Evolutionary conservation across 768 basidiomycete genomes (phyloP), one percentile per base, ranked within the genome.

Genomic region (Kwoniella sp.): DNA sequence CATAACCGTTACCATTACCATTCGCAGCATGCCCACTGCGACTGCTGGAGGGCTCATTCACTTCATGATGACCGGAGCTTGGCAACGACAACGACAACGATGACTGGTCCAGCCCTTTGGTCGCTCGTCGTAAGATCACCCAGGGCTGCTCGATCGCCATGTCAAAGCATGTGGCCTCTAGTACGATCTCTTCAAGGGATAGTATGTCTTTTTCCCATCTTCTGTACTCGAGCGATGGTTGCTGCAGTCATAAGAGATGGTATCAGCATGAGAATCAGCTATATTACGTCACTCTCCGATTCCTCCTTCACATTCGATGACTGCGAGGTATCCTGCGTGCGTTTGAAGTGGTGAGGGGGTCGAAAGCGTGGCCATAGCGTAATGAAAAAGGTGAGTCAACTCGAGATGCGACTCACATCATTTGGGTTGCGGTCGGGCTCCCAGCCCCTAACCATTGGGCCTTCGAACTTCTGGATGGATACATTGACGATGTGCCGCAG

Each of bases 121-220:
- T 54, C 12, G 53, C 29, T 15, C 62, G 52, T 1, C 52, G 61
- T 1, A 69, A 38, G 0, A 69, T 23, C 2, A 50, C 51, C 47
- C 67, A 75, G 28, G 74, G 74, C 15, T 71, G 64, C 37, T 73
- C 63, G 12, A 79, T 61, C 1, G 56, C 73, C 71, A 79, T 70
- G 61, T 81, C 79, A 66, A 77, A 81, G 67, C 79, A 78, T 41
- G 78, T 53, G n/a, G 73, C 59, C 45, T 76, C 73, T 5, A 78
- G 67, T 20, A 77, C 59, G 20, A 78, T 56, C 64, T 81, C 80
- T 47, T 81, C 80, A 12, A n/a, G 45, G 8, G 65, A 55, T 15
- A 78, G 34, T 26, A 81, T 69, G 12, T 73, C 67, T 28, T 58
- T 64, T 29, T 77, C 74, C 69, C 72, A 63, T 17, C 55, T 31